Conservation (phyloP, 495 filamentous ascomycete species). For the Neurospora pannonica region DNA sequence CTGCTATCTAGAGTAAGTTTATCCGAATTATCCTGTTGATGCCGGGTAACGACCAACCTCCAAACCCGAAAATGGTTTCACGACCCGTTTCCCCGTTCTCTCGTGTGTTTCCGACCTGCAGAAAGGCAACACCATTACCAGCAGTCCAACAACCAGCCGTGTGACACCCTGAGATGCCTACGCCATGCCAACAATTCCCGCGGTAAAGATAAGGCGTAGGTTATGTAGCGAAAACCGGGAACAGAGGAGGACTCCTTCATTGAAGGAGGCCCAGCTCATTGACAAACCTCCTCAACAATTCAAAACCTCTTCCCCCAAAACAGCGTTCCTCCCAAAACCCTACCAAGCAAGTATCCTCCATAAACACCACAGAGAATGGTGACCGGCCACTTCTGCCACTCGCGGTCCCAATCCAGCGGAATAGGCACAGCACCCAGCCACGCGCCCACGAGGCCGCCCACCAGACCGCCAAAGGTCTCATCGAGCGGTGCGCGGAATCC, state of each 20-base stretch:
- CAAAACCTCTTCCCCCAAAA: slow-evolving; percentile 31
- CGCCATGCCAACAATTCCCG: not conserved
- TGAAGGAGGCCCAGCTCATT: not conserved
- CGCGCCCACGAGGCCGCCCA: slow-evolving; percentile 53
- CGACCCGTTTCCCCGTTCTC: not conserved
- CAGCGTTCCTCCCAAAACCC: slow-evolving; percentile 29
- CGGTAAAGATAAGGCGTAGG: not conserved
- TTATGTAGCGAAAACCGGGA: not conserved
- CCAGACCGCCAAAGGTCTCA: slow-evolving; percentile 57
- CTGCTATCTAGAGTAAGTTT: not conserved
- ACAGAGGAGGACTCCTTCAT: not conserved
- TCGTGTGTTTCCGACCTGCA: slow-evolving; percentile 3
- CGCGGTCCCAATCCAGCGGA: slow-evolving; percentile 87
- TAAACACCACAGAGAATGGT: slow-evolving; percentile 54
- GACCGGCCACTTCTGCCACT: slow-evolving; percentile 97
- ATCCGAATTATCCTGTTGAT: not conserved
- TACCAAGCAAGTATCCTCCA: slow-evolving; percentile 28
- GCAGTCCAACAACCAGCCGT: not conserved
- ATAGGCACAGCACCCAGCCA: slow-evolving; percentile 87
- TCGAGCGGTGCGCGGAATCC: slow-evolving; percentile 49
- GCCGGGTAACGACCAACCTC: not conserved
- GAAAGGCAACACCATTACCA: slow-evolving; percentile 1
- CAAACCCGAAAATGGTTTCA: not conserved
- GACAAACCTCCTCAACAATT: not conserved
- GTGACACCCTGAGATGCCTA: not conserved